Evolutionary conservation across 140 eudicot genomes (phyloP).

Genomic region (Bidens hawaiensis): DNA sequence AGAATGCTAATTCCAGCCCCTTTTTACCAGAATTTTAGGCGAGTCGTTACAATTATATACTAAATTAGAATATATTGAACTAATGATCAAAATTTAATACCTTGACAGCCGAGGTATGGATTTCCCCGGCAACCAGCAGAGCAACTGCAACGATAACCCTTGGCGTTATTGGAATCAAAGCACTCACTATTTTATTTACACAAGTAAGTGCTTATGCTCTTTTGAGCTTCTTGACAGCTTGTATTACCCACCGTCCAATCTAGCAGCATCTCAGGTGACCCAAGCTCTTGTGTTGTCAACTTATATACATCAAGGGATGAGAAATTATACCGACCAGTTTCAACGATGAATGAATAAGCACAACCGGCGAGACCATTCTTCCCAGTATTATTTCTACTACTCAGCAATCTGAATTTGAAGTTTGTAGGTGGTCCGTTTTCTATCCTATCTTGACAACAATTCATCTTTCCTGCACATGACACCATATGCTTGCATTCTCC

Average conservation of each 20-base stretch:
- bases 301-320: background rate
- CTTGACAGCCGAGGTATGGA: conserved; percentile 41
- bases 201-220: too few relatives aligned
- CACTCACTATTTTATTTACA: conserved; percentile 27
- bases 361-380: conserved; percentile 9
- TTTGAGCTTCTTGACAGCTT: too few relatives aligned
- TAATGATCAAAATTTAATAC: too few relatives aligned
- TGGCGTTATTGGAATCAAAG: conserved; percentile 11
- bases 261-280: conserved; percentile 19
- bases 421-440: background rate
- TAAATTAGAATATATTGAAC: too few relatives aligned
- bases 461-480: conserved; percentile 18
- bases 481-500: conserved; percentile 16
- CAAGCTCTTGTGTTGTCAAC: conserved; percentile 8
- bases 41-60: too few relatives aligned
- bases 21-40: too few relatives aligned
- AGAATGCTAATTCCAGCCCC: too few relatives aligned
- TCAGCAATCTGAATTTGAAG: conserved; percentile 12
- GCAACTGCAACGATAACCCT: conserved; percentile 41
- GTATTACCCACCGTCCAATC: conserved; percentile 50
- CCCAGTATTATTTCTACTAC: background rate
- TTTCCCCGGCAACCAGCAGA: conserved; percentile 40
- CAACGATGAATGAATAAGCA: conserved; percentile 16
- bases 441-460: conserved; percentile 21
- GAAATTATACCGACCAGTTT: conserved; percentile 20